A percentile compares a stretch with the other conserved stretches of the same genome.
Evolutionary conservation across 352 stramenopile genomes (phyloP).

Genomic region (Phytophthora sansomeana): DNA sequence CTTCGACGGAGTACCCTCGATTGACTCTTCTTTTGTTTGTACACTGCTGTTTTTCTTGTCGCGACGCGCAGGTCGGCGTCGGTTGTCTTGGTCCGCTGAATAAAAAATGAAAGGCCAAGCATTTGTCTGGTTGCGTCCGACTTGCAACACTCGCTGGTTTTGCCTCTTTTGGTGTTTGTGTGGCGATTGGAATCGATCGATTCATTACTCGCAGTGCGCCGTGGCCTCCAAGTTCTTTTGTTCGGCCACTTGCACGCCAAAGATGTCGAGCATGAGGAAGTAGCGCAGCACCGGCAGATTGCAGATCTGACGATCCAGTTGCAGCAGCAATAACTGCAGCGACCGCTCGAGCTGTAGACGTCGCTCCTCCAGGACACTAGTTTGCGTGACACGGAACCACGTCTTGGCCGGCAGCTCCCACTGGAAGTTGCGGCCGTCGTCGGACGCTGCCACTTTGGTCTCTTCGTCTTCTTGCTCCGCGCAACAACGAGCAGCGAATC

Average conservation of each 20-base stretch:
- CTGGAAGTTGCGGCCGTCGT: constrained; percentile 29
- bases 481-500: constrained; percentile 20
- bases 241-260: constrained; percentile 72
- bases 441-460: constrained; percentile 10
- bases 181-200: background rate
- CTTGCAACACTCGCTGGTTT: constrained; percentile 9
- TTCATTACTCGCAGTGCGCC: constrained; percentile 30
- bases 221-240: constrained; percentile 48
- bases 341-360: constrained; percentile 62
- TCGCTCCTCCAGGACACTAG: constrained; percentile 65
- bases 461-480: constrained; percentile 12
- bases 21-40: constrained; percentile 12
- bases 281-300: constrained; percentile 64
- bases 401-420: constrained; percentile 83
- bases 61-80: constrained; percentile 2
- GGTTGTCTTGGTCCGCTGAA: constrained; percentile 9
- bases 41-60: constrained; percentile 30
- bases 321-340: constrained; percentile 59
- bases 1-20: constrained; percentile 7
- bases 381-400: constrained; percentile 80
- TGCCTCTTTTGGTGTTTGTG: constrained; percentile 12
- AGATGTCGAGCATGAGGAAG: constrained; percentile 87
- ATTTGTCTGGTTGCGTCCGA: constrained; percentile 1
- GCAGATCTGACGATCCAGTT: constrained; percentile 46
- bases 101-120: constrained; percentile 28